phyloP scores from a whole-genome alignment of 805 yeast species.

The Grigorovia transvaalensis region DNA sequence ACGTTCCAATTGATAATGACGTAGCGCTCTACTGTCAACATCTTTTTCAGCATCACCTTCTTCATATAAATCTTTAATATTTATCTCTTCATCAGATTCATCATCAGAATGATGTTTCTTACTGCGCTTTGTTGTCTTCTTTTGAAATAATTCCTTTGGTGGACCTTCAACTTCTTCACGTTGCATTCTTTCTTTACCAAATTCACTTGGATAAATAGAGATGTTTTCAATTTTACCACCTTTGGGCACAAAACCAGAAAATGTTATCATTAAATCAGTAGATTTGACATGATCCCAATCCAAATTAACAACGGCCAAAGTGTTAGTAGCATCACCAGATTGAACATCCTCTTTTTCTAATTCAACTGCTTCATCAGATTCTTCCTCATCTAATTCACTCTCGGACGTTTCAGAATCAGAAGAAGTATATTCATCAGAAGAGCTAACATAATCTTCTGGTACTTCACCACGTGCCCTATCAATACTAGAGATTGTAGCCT shows the following conservation, averaged over 20 bases:
- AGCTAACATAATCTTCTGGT: conserved; percentile 32
- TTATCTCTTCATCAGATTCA: conserved; percentile 44
- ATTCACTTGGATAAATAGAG: conserved; percentile 76
- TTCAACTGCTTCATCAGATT: conserved; percentile 47
- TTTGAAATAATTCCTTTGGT: conserved; percentile 67
- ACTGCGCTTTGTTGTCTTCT: conserved; percentile 28
- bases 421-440: conserved; percentile 36
- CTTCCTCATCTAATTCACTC: conserved; percentile 37
- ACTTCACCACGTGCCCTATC: conserved; percentile 67
- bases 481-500: conserved; percentile 8
- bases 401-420: conserved; percentile 37
- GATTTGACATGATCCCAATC: conserved; percentile 97
- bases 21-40: conserved; percentile 70
- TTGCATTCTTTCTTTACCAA: conserved; percentile 85
- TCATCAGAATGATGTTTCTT: conserved; percentile 30
- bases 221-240: conserved; percentile 63
- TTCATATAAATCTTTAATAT: conserved; percentile 61
- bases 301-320: conserved; percentile 86
- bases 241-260: conserved; percentile 71
- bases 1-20: conserved; percentile 88
- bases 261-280: conserved; percentile 80
- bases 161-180: conserved; percentile 90
- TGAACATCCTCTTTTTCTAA: conserved; percentile 13
- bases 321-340: conserved; percentile 67
- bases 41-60: conserved; percentile 78